Evolutionary conservation across 495 filamentous ascomycete species (phyloP).

Genomic region (Platismatia glauca): DNA sequence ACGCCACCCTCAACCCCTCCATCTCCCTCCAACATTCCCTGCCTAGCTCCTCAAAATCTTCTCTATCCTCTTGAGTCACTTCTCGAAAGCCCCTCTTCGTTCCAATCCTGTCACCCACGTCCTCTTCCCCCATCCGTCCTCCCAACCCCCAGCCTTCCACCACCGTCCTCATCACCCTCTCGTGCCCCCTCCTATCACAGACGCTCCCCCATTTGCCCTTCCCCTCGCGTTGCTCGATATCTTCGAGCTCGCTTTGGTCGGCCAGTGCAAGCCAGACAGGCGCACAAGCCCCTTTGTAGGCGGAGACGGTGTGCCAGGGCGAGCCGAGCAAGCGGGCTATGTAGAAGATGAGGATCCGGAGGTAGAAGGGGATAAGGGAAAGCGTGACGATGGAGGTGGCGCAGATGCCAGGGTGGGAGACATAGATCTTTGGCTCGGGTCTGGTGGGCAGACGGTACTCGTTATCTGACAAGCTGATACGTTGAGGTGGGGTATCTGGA

Average conservation of each 20-base stretch:
- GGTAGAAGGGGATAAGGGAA: slow-evolving; percentile 51
- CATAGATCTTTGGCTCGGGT: slow-evolving; percentile 52
- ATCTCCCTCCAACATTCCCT: slow-evolving; percentile 70
- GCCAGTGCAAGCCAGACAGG: slow-evolving; percentile 72
- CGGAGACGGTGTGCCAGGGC: slow-evolving; percentile 70
- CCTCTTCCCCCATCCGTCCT: slow-evolving; percentile 50
- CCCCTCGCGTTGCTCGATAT: slow-evolving; percentile 42
- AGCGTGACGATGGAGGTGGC: slow-evolving; percentile 71
- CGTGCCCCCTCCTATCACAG: slow-evolving; percentile 47
- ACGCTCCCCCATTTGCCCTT: slow-evolving; percentile 79
- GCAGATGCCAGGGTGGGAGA: slow-evolving; percentile 83
- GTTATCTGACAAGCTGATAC: slow-evolving; percentile 15
- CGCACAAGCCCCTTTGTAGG: slow-evolving; percentile 69
- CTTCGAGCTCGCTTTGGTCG: slow-evolving; percentile 56
- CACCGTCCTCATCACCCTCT: slow-evolving; percentile 59
- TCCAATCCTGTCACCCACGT: slow-evolving; percentile 39
- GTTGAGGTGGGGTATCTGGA: slow-evolving; percentile 5
- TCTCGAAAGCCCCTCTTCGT: slow-evolving; percentile 44
- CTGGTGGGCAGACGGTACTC: slow-evolving; percentile 8
- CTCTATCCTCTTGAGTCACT: slow-evolving; percentile 53
- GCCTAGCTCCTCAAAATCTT: slow-evolving; percentile 67
- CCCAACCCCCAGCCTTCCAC: slow-evolving; percentile 80
- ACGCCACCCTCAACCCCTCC: slow-evolving; percentile 69
- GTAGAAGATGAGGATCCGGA: slow-evolving; percentile 58
- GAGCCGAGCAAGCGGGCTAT: slow-evolving; percentile 70